phyloP scores from a whole-genome alignment of 164 flowering plant species.

The Amborella trichopoda region DNA sequence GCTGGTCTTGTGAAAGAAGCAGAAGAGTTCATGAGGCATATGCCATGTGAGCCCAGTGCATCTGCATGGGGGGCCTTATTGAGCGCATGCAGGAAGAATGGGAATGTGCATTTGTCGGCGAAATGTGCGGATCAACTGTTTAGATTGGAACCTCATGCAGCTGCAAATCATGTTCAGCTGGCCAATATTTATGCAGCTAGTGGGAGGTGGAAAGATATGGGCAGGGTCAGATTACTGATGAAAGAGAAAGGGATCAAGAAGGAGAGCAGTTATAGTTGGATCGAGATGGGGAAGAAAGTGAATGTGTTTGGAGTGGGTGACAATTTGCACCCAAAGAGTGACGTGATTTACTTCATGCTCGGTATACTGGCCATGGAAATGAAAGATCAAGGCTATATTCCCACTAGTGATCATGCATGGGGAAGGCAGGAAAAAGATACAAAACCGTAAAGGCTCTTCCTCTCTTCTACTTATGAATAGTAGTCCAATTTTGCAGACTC shows the following conservation, averaged over 20 bases:
- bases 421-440: no score
- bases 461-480: no score
- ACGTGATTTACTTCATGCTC: slow-evolving; percentile 6
- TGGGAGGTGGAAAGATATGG: slow-evolving; percentile 14
- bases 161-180: slow-evolving; percentile 10
- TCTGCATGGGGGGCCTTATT: slow-evolving; percentile 14
- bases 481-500: no score
- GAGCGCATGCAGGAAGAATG: slow-evolving; percentile 8
- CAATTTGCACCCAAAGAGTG: slow-evolving; percentile 10
- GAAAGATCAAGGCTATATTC: slow-evolving; percentile 3
- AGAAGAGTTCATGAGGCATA: slow-evolving; percentile 7
- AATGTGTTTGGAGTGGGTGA: slow-evolving; percentile 14
- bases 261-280: slow-evolving; percentile 16
- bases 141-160: slow-evolving; percentile 11
- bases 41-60: slow-evolving; percentile 16
- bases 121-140: slow-evolving; percentile 13
- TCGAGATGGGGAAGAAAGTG: slow-evolving; percentile 9
- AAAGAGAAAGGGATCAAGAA: slow-evolving; percentile 12
- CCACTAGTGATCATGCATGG: no score
- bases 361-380: slow-evolving; percentile 4
- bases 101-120: slow-evolving; percentile 6
- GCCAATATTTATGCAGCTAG: slow-evolving; percentile 16
- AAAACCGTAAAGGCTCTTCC: no score
- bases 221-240: slow-evolving; percentile 9
- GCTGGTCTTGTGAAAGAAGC: slow-evolving; percentile 12